Conservation (phyloP, 2,329 filamentous ascomycete genomes). For the Penicillium decumbens region DNA sequence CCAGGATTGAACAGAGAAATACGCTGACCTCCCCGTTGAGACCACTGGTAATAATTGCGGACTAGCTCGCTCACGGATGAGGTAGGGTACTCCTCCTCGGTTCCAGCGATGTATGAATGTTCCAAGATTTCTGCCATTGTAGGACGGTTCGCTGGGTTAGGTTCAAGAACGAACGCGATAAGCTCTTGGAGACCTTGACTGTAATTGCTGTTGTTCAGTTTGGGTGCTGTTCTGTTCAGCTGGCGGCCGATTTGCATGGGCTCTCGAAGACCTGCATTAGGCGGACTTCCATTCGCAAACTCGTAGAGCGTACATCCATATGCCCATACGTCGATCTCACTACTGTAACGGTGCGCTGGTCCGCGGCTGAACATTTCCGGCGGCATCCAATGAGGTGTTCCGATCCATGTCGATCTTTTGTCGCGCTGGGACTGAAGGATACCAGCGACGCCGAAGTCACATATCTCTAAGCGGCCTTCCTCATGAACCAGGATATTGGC, state of each 20-base stretch:
- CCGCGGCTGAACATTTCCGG: constrained; percentile 51
- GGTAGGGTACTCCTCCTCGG: constrained; percentile 44
- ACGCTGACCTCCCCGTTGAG: constrained; percentile 46
- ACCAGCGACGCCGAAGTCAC: constrained; percentile 64
- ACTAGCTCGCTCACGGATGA: constrained; percentile 44
- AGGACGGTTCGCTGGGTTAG: constrained; percentile 44
- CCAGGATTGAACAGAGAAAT: constrained; percentile 57
- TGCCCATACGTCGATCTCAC: constrained; percentile 51
- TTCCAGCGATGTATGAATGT: constrained; percentile 44
- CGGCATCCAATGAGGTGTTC: constrained; percentile 64
- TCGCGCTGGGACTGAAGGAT: constrained; percentile 56
- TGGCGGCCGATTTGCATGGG: constrained; percentile 46
- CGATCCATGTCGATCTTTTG: constrained; percentile 62
- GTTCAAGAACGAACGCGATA: constrained; percentile 43
- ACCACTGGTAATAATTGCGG: constrained; percentile 48
- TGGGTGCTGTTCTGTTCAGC: constrained; percentile 40
- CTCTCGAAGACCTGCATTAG: constrained; percentile 46
- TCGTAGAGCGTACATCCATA: constrained; percentile 50
- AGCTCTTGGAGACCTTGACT: constrained; percentile 45
- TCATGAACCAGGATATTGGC: constrained; percentile 62
- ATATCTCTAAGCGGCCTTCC: constrained; percentile 58
- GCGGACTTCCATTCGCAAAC: constrained; percentile 47
- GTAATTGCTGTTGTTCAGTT: constrained; percentile 42
- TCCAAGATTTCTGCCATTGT: constrained; percentile 45
- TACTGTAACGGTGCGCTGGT: constrained; percentile 44